phyloP scores from a whole-genome alignment of 768 basidiomycete species.

The Melanogaster broomeanus region DNA sequence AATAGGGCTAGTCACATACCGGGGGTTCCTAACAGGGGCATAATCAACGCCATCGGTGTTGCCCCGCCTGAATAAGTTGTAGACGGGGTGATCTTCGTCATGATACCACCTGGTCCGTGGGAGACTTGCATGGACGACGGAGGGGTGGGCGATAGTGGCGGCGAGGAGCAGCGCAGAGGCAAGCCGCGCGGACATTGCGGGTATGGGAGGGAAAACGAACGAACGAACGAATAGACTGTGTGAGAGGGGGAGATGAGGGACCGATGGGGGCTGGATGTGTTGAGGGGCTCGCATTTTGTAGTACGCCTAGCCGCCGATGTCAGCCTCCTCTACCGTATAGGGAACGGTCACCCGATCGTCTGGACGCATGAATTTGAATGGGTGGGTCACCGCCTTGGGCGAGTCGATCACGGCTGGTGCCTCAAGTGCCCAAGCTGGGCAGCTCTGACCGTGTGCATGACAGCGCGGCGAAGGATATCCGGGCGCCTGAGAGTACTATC shows the following conservation, averaged over 20 bases:
- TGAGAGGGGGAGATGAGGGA: slow-evolving; percentile 8
- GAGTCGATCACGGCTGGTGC: no score
- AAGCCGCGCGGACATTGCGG: slow-evolving; percentile 26
- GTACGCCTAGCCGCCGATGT: slow-evolving; percentile 22
- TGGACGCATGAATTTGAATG: slow-evolving; percentile 11
- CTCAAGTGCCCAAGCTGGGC: no score
- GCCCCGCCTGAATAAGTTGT: slow-evolving; percentile 61
- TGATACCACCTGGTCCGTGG: slow-evolving; percentile 60
- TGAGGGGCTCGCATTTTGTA: slow-evolving; percentile 28
- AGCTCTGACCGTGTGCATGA: no score
- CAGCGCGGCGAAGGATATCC: no score
- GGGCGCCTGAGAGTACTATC: no score
- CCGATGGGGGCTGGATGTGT: slow-evolving; percentile 3
- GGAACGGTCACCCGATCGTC: slow-evolving; percentile 9
- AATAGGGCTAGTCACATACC: slow-evolving; percentile 38
- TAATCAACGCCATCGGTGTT: slow-evolving; percentile 49
- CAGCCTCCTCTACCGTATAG: slow-evolving; percentile 16
- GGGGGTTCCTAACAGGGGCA: slow-evolving; percentile 57
- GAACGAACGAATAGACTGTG: slow-evolving; percentile 30
- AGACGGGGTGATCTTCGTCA: slow-evolving; percentile 54
- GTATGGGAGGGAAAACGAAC: slow-evolving; percentile 40
- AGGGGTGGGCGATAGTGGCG: slow-evolving; percentile 19
- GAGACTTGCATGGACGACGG: slow-evolving; percentile 17
- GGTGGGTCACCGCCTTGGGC: no score
- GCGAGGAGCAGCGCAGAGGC: slow-evolving; percentile 27